These are phyloP conservation scores for Oryza brachyantha DNA, from an alignment of 176 grass and related monocot genomes.

Conservation along the genomic window DNA sequence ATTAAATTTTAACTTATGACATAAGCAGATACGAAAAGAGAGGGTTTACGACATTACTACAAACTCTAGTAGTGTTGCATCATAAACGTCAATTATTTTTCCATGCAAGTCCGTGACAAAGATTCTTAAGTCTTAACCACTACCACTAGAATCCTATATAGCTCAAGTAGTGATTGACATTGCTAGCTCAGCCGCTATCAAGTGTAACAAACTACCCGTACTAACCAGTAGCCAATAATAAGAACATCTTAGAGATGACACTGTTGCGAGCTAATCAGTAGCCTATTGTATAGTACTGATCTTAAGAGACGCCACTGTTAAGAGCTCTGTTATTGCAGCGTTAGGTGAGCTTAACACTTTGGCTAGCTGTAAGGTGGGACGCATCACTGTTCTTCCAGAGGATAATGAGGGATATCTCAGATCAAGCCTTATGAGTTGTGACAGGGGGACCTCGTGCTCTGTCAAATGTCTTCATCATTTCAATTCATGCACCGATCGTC, in stretches of 20 bases:
- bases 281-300: not conserved
- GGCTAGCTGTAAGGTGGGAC: not conserved
- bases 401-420: not conserved
- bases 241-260: not conserved
- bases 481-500: not conserved
- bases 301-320: not conserved
- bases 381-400: not conserved
- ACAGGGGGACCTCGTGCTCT: not conserved
- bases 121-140: conserved; percentile 27
- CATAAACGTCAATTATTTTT: not conserved
- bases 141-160: not conserved
- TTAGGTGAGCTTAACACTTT: conserved; percentile 25
- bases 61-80: not conserved
- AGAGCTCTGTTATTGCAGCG: not conserved
- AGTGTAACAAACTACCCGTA: no score
- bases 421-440: not conserved
- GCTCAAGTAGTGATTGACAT: not conserved
- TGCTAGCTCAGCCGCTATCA: not conserved
- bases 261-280: not conserved
- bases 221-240: not conserved
- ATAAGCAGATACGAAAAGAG: no score
- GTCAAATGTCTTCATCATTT: conserved; percentile 9
- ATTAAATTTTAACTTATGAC: no score
- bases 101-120: not conserved
- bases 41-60: not conserved